phyloP scores from a whole-genome alignment of 345 rosid species.

The Jatropha curcas region DNA sequence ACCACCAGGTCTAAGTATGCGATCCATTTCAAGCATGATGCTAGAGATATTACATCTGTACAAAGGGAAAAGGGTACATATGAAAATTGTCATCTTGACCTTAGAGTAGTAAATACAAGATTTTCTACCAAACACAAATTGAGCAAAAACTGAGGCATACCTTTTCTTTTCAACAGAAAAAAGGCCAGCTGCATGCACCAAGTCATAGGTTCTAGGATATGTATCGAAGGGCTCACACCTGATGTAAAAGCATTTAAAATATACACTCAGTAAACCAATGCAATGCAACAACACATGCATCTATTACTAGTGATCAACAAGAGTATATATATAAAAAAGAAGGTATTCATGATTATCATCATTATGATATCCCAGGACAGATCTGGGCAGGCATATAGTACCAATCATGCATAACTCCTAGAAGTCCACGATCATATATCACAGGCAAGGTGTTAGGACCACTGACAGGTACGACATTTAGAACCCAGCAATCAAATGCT shows the following conservation, averaged over 20 bases:
- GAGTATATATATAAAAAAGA: not conserved
- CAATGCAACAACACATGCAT: not conserved
- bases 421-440: slow-evolving; percentile 90
- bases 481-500: slow-evolving; percentile 78
- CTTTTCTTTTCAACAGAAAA: slow-evolving; percentile 88
- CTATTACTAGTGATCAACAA: not conserved
- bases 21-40: slow-evolving; percentile 97
- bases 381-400: slow-evolving; percentile 32
- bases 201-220: slow-evolving; percentile 92
- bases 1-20: slow-evolving; percentile 96
- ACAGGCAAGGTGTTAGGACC: slow-evolving; percentile 95
- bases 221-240: slow-evolving; percentile 99
- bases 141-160: slow-evolving; percentile 32
- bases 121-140: not conserved
- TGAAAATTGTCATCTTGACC: not conserved
- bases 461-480: slow-evolving; percentile 85
- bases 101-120: not conserved
- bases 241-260: slow-evolving; percentile 11
- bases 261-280: not conserved
- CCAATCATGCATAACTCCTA: slow-evolving; percentile 98
- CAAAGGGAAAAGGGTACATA: not conserved
- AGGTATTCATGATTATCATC: not conserved
- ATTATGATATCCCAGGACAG: not conserved
- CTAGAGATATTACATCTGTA: slow-evolving; percentile 83
- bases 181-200: slow-evolving; percentile 86